These are phyloP conservation scores for Vaccinium corymbosum DNA, from an alignment of 148 eudicot genomes.

Conservation along the genomic window DNA sequence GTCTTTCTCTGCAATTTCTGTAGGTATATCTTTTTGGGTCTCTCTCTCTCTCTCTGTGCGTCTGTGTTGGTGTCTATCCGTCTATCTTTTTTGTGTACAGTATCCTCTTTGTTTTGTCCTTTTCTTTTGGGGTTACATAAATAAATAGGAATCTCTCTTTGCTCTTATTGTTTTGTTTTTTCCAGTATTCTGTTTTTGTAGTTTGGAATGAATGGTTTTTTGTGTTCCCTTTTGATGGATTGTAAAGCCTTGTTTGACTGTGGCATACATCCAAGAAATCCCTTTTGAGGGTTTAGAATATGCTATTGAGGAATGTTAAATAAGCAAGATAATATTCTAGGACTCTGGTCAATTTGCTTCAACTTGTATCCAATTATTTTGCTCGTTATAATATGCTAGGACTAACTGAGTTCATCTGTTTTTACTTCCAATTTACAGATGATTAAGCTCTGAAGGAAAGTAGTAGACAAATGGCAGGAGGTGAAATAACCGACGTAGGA, in stretches of 20 bases:
- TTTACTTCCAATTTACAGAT: conserved; percentile 19
- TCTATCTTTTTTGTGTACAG: too few species aligned
- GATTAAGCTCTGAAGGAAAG: conserved; percentile 7
- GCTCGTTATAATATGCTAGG: background rate
- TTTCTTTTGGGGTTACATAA: too few species aligned
- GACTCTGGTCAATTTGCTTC: background rate
- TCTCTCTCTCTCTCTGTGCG: too few species aligned
- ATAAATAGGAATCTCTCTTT: background rate
- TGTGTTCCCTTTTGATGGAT: background rate
- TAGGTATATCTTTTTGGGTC: background rate
- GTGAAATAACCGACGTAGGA: conserved; percentile 23
- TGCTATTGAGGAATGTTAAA: background rate
- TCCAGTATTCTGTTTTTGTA: background rate
- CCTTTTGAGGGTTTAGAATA: conserved; percentile 3
- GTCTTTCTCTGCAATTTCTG: background rate
- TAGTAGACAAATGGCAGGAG: conserved; percentile 29
- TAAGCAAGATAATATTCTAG: too few species aligned
- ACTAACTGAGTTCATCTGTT: background rate
- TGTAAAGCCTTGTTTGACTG: background rate
- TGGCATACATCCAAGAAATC: background rate
- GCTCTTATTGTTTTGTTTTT: background rate
- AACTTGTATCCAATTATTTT: background rate
- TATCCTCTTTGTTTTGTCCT: too few species aligned
- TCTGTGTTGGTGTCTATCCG: too few species aligned
- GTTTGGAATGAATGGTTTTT: background rate